Evolutionary conservation across 441 rosid species (phyloP).

Genomic region (Gossypium schwendimanii): DNA sequence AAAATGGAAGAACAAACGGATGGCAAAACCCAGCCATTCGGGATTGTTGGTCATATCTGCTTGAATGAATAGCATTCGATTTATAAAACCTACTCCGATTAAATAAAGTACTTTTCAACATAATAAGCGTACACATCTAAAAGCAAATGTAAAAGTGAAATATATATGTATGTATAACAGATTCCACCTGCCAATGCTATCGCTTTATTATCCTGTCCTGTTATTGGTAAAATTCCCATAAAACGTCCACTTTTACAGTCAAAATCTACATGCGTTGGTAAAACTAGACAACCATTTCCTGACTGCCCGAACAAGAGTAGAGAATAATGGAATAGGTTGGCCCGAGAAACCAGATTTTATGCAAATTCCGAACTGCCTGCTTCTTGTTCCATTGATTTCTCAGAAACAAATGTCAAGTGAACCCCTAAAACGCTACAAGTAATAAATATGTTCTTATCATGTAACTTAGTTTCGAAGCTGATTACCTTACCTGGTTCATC

Average conservation of each 20-base stretch:
- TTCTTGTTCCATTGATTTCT: not conserved
- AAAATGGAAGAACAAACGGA: not conserved
- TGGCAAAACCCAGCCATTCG: not conserved
- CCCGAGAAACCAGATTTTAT: too few species aligned
- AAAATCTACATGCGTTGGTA: not conserved
- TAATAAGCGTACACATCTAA: not conserved
- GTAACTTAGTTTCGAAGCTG: not conserved
- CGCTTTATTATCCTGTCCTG: not conserved
- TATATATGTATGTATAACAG: not conserved
- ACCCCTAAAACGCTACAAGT: not conserved
- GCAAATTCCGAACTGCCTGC: not conserved
- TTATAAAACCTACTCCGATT: not conserved
- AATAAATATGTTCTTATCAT: not conserved
- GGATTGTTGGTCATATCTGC: not conserved
- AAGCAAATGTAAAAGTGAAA: not conserved
- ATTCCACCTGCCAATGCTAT: not conserved
- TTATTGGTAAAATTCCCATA: not conserved
- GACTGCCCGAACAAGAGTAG: not conserved
- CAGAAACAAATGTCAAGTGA: not conserved
- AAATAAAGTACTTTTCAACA: not conserved
- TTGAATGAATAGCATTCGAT: not conserved
- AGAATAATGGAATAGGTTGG: not conserved
- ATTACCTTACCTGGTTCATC: slow-evolving; percentile 18
- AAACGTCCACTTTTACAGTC: too few species aligned
- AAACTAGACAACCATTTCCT: not conserved